Base-by-base conservation (phyloP, 768 basidiomycete species). In the Pseudohyphozyma bogoriensis region DNA sequence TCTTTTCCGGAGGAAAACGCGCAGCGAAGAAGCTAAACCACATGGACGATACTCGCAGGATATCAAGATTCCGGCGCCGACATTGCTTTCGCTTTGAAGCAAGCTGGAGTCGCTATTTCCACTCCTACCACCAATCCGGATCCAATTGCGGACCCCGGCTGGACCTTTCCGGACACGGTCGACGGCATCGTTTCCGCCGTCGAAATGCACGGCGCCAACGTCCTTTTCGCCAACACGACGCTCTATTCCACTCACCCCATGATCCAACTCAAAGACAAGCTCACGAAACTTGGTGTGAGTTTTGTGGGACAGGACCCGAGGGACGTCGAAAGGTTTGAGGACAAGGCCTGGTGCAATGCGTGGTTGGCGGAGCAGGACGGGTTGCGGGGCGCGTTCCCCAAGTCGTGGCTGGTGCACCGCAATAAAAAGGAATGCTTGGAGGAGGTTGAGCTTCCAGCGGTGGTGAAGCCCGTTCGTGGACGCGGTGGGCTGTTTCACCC, bases 381-480 rank as follows among this genome's bases (percentile, higher is more conserved):
- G 26, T 52, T 67, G 29, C 59, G 59, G 26, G 55, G 47, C 1
- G 56, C 36, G 44, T 68, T 71, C 49, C 66, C 68, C 4, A 51
- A 54, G 15, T n/a, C 56, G 29, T 62, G 67, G 56, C 49, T 65
- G 13, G 49, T 57, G 15, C 18, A 16, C n/a, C 16, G 18, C 47
- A 33, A 13, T 20, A 59, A 61, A 39, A 59, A 51, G 16, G 56
- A 59, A 3, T 32, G 29, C 37, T 29, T 33, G 13, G 47, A 47
- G 29, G 39, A 51, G 3, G 59, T 65, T 28, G 47, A 46, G 4
- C 51, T 69, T 9, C 72, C 72, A 3, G 66, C 62, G 4, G 68
- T 71, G 12, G 50, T 68, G 9, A 73, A 72, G 60, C 72, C 72
- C 32, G 58, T 73, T 18, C 54, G 70, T 18, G 72, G 72, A n/a